Conservation (phyloP, 257 asterid genomes). For the Primulina tabacum region DNA sequence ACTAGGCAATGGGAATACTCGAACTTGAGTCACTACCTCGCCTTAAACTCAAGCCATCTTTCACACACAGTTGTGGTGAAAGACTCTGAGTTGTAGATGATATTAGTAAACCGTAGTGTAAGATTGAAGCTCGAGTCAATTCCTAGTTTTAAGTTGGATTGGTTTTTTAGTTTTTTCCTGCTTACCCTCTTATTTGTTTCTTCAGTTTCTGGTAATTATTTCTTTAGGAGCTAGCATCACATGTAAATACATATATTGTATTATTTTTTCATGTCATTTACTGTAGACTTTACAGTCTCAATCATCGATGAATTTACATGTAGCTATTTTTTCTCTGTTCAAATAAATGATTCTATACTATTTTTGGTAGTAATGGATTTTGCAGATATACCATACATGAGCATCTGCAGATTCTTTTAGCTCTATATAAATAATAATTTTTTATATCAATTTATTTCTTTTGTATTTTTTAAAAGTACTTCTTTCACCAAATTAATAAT, state of each 20-base stretch:
- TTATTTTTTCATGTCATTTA: background rate
- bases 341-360: background rate
- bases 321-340: background rate
- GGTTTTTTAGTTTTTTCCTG: constrained; percentile 15
- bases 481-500: no score
- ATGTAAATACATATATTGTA: background rate
- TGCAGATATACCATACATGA: no score
- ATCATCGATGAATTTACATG: background rate
- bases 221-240: background rate
- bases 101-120: background rate
- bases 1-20: constrained; percentile 29
- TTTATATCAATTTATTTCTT: no score
- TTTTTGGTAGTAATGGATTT: background rate
- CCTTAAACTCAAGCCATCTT: background rate
- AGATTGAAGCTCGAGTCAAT: constrained; percentile 22
- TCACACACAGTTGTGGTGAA: background rate
- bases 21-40: constrained; percentile 3
- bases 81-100: constrained; percentile 18
- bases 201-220: background rate
- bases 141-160: constrained; percentile 12
- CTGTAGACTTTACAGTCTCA: background rate
- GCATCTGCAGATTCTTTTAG: no score
- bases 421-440: no score
- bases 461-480: no score
- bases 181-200: background rate